These are phyloP conservation scores for Ophiognomonia clavigignenti-juglandacearum DNA, from an alignment of 2,329 filamentous ascomycete species.

Conservation along the genomic window DNA sequence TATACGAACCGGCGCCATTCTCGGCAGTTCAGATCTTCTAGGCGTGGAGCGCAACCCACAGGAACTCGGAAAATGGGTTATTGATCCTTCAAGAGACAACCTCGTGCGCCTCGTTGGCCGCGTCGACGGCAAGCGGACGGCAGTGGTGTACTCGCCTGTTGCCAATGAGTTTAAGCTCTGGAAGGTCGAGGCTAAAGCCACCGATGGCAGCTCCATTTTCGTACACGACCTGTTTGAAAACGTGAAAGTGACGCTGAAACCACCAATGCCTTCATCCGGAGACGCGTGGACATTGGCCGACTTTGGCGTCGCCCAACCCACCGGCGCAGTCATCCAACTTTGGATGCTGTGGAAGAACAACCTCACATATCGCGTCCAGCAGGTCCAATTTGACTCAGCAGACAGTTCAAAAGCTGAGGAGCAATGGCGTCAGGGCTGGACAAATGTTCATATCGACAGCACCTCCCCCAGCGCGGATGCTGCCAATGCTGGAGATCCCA, in stretches of 20 bases:
- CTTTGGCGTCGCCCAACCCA: constrained; percentile 58
- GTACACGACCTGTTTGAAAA: constrained; percentile 69
- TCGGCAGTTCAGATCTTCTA: constrained; percentile 73
- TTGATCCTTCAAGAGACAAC: constrained; percentile 74
- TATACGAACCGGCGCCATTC: constrained; percentile 70
- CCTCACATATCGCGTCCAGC: constrained; percentile 69
- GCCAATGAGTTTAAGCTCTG: constrained; percentile 94
- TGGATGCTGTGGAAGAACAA: constrained; percentile 87
- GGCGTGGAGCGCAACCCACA: constrained; percentile 61
- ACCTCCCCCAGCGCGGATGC: constrained; percentile 48
- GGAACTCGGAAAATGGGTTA: constrained; percentile 66
- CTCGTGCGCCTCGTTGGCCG: constrained; percentile 68
- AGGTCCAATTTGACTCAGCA: constrained; percentile 53
- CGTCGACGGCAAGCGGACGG: constrained; percentile 46
- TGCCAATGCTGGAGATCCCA: constrained; percentile 58
- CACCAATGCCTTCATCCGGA: constrained; percentile 64
- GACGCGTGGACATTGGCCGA: constrained; percentile 78
- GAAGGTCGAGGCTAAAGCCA: constrained; percentile 58
- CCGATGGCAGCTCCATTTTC: constrained; percentile 56
- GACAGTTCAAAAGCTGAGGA: constrained; percentile 34
- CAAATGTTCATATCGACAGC: constrained; percentile 59
- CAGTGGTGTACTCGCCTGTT: constrained; percentile 84
- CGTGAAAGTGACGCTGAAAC: constrained; percentile 48
- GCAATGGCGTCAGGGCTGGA: constrained; percentile 66
- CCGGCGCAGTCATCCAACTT: constrained; percentile 52